These are phyloP conservation scores for Nakaseomyces uthaithaninus DNA, from an alignment of 1,139 yeast genomes.

Conservation along the genomic window DNA sequence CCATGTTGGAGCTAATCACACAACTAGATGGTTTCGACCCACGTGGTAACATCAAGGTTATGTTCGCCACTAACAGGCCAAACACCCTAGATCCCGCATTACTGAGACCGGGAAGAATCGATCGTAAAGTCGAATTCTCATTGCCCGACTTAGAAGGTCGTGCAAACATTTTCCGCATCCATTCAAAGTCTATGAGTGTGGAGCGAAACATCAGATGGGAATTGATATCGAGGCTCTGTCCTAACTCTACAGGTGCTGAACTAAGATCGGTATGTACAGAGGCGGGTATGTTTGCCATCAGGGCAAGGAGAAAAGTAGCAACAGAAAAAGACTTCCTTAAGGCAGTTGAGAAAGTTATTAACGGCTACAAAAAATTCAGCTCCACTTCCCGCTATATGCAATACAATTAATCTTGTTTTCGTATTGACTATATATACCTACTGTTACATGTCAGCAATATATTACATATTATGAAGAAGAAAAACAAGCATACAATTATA, in stretches of 20 bases:
- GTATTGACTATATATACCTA: too few relatives aligned
- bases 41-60: slow-evolving; percentile 95
- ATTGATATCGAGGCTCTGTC: slow-evolving; percentile 90
- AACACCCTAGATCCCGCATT: slow-evolving; percentile 97
- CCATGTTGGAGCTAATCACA: slow-evolving; percentile 95
- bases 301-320: slow-evolving; percentile 97
- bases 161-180: slow-evolving; percentile 93
- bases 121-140: slow-evolving; percentile 94
- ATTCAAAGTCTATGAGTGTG: slow-evolving; percentile 93
- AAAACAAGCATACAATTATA: too few relatives aligned
- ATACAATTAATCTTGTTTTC: slow-evolving; percentile 66
- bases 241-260: slow-evolving; percentile 98
- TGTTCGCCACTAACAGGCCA: slow-evolving; percentile 98
- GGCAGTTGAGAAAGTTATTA: slow-evolving; percentile 96
- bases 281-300: slow-evolving; percentile 98
- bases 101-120: slow-evolving; percentile 96
- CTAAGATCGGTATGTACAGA: slow-evolving; percentile 93
- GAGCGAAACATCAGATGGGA: slow-evolving; percentile 98
- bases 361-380: slow-evolving; percentile 96
- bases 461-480: too few relatives aligned
- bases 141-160: slow-evolving; percentile 96
- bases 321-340: slow-evolving; percentile 94
- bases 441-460: too few relatives aligned
- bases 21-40: slow-evolving; percentile 98
- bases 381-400: slow-evolving; percentile 98